Evolutionary conservation across 1,139 yeast species (phyloP).

Genomic region (Entelexis sorbosivorans): DNA sequence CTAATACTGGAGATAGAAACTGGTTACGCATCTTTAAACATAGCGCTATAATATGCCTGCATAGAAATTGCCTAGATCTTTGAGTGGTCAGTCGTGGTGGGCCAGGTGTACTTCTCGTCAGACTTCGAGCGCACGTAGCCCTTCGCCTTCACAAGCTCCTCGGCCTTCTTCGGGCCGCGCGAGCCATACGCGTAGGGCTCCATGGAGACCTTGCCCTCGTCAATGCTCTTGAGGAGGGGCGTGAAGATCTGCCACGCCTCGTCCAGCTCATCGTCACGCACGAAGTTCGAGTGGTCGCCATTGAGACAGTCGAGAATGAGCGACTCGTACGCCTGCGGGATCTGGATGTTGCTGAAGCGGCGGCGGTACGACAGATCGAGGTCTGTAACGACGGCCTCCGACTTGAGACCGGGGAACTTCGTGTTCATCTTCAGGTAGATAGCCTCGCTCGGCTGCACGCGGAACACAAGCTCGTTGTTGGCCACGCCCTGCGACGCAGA

Average conservation of each 20-base stretch:
- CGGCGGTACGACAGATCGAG: slow-evolving; percentile 75
- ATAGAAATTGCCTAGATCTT: slow-evolving; percentile 6
- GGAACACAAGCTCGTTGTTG: slow-evolving; percentile 83
- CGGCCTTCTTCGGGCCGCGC: slow-evolving; percentile 68
- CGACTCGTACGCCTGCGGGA: slow-evolving; percentile 96
- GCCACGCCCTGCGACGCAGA: slow-evolving; percentile 38
- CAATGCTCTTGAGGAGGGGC: slow-evolving; percentile 72
- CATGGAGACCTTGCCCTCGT: slow-evolving; percentile 41
- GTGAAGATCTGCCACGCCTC: slow-evolving; percentile 89
- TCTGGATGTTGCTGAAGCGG: slow-evolving; percentile 67
- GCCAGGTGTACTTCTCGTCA: slow-evolving; percentile 20
- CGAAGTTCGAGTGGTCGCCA: slow-evolving; percentile 95
- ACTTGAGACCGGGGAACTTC: slow-evolving; percentile 84
- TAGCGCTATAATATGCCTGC: not conserved
- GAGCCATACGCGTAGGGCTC: slow-evolving; percentile 86
- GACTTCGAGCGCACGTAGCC: slow-evolving; percentile 37
- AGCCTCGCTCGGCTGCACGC: slow-evolving; percentile 92
- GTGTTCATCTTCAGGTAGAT: slow-evolving; percentile 84
- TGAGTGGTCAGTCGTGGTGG: slow-evolving; percentile 17
- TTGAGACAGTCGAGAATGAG: slow-evolving; percentile 79
- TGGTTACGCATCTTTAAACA: not conserved
- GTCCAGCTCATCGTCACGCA: slow-evolving; percentile 94
- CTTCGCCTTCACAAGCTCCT: slow-evolving; percentile 50
- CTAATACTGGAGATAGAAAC: not conserved
- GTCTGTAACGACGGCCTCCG: slow-evolving; percentile 73